Percentiles rank a stretch among this genome's conserved stretches.
Conservation (phyloP, 768 basidiomycete species). For the Pulveroboletus sp. region DNA sequence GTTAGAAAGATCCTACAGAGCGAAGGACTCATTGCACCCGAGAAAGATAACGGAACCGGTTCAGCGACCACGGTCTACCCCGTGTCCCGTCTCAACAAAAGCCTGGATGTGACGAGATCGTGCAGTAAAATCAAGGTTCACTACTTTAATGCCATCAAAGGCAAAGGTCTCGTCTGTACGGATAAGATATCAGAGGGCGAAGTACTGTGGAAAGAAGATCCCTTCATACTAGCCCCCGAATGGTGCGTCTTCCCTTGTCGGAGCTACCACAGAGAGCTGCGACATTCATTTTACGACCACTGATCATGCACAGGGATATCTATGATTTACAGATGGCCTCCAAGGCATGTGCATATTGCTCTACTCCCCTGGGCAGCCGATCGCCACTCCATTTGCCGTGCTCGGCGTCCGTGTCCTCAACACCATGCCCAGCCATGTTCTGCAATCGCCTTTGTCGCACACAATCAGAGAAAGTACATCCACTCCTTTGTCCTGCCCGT, state of each 20-base stretch:
- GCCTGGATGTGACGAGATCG: conserved; percentile 60
- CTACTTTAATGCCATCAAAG: conserved; percentile 65
- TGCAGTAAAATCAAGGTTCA: conserved; percentile 60
- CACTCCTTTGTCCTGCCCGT: conserved; percentile 67
- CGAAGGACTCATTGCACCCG: conserved; percentile 43
- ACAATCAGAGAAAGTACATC: conserved; percentile 60
- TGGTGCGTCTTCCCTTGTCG: conserved; percentile 45
- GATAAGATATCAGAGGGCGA: conserved; percentile 67
- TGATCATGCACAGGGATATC: conserved; percentile 53
- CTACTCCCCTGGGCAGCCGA: conserved; percentile 50
- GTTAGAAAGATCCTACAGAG: conserved; percentile 64
- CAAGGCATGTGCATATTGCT: conserved; percentile 68
- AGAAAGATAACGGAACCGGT: not conserved
- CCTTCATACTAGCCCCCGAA: conserved; percentile 76
- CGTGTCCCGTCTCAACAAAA: conserved; percentile 57
- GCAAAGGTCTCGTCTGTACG: conserved; percentile 78
- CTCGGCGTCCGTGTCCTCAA: conserved; percentile 38
- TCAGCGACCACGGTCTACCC: conserved; percentile 39
- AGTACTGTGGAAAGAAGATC: conserved; percentile 81
- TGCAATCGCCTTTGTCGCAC: conserved; percentile 76
- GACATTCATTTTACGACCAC: not conserved
- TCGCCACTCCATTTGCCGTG: conserved; percentile 51
- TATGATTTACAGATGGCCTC: conserved; percentile 60
- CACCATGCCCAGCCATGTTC: conserved; percentile 60
- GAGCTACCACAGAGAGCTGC: too few relatives aligned